Conservation (phyloP, 192 early-diverging fungal genomes). For the Backusella luteola region DNA sequence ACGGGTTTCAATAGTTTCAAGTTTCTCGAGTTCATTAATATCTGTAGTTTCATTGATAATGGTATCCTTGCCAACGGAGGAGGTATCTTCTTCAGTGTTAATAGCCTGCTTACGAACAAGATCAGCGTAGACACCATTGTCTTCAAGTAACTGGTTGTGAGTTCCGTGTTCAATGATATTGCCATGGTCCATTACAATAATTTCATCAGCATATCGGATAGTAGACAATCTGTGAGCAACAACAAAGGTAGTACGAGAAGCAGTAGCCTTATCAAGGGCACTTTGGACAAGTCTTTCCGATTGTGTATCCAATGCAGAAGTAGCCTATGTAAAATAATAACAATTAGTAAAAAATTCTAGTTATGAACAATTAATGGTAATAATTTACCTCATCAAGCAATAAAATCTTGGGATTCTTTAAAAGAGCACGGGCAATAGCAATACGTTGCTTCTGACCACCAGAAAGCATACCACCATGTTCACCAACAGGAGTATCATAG, state of each 20-base stretch:
- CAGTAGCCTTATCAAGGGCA: slow-evolving; percentile 71
- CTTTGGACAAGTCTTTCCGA: slow-evolving; percentile 77
- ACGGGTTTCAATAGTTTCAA: background rate
- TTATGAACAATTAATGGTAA: background rate
- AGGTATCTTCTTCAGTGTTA: slow-evolving; percentile 23
- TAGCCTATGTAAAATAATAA: slow-evolving; percentile 52
- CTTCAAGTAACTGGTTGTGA: slow-evolving; percentile 68
- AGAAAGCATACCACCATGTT: slow-evolving; percentile 75
- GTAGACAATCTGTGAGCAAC: slow-evolving; percentile 90
- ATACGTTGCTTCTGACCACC: slow-evolving; percentile 98
- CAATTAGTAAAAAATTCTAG: background rate
- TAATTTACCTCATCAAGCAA: slow-evolving; percentile 26
- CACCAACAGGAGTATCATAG: slow-evolving; percentile 90
- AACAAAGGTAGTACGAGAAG: slow-evolving; percentile 81
- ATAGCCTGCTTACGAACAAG: slow-evolving; percentile 69
- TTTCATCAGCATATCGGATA: slow-evolving; percentile 78
- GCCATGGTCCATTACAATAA: slow-evolving; percentile 80
- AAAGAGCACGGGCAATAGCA: slow-evolving; percentile 90
- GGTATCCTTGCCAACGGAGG: background rate
- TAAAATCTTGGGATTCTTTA: slow-evolving; percentile 80
- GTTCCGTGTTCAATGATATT: slow-evolving; percentile 69
- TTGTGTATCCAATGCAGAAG: slow-evolving; percentile 78
- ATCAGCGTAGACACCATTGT: slow-evolving; percentile 57
- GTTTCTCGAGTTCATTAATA: background rate
- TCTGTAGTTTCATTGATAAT: background rate